Base-by-base conservation (phyloP, 2,329 filamentous ascomycete species). In the Botrytis sinoallii region DNA sequence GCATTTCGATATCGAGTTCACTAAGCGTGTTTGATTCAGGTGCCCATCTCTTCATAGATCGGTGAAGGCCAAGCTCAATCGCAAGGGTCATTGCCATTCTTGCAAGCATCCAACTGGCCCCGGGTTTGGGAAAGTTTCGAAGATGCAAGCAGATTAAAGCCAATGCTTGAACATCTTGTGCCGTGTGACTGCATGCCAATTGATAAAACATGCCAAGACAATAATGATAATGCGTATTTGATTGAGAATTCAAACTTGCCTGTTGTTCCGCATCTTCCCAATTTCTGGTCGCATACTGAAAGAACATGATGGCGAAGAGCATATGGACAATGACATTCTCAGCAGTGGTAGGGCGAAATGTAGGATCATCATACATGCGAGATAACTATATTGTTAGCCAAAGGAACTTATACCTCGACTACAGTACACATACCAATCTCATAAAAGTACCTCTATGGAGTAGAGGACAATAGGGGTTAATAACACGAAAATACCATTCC, bases 141-240 rank as follows among this genome's bases (percentile, higher is more conserved):
- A 93, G 88, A 80, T 95, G 92, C 4, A 88, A 83, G 74, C 90
- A 90, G 29, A 97, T 89, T 83, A 96, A 84, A 18, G 90, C 86
- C 78, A 96, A 81, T 5, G 92, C 93, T 81, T 96, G 93, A 12
- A 94, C 85, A 70, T 93, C 89, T 64, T 89, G 84, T 22, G 94
- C 82, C 0, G 88, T 89, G 73, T 88, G 88, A 29, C 89, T 88
- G 9, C 85, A 85, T 22, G 89, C 82, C 6, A 97, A 83, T 66
- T 93, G 85, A 75, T 89, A 91, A 76, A 92, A 89, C 81, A 91
- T 90, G 79, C 88, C 89, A 63, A 95, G 83, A 1, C 91, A 87
- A 79, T 91, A 95, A 78, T 94, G 91, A 77, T 95, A 95, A 80
- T 96, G 93, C 71, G 88, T 88, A 81, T 94, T 93, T 5, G 92